phyloP scores from a whole-genome alignment of 257 asterid species.

The Echites panduratus region DNA sequence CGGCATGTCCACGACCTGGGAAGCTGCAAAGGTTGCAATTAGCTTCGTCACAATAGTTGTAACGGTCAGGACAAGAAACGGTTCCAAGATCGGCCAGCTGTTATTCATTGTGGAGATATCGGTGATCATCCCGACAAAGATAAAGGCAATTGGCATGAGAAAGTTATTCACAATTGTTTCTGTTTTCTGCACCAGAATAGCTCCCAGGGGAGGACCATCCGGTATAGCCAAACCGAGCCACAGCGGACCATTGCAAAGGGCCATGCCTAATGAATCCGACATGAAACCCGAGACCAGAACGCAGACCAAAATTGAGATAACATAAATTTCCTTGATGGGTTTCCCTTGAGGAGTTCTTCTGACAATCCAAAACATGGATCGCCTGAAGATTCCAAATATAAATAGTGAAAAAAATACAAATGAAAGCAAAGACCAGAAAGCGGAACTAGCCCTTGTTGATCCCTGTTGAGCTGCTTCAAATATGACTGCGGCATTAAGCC shows the following conservation, averaged over 20 bases:
- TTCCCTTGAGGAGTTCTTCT: conserved; percentile 58
- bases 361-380: conserved; percentile 53
- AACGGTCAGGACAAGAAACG: conserved; percentile 40
- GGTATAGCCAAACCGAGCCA: conserved; percentile 91
- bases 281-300: conserved; percentile 53
- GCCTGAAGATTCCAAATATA: conserved; percentile 37
- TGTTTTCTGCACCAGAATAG: conserved; percentile 63
- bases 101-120: conserved; percentile 34
- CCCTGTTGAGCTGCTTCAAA: conserved; percentile 67
- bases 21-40: conserved; percentile 27
- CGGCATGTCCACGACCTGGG: conserved; percentile 39
- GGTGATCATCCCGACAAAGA: conserved; percentile 46
- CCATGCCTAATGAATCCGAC: conserved; percentile 57
- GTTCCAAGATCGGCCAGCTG: conserved; percentile 45
- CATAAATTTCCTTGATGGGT: conserved; percentile 56
- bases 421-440: conserved; percentile 40
- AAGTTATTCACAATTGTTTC: conserved; percentile 54
- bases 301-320: conserved; percentile 45
- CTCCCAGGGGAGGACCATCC: conserved; percentile 86
- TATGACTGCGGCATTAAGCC: conserved; percentile 31
- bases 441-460: conserved; percentile 27
- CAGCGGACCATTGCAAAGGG: conserved; percentile 64
- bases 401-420: conserved; percentile 12
- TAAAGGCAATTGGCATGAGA: conserved; percentile 59
- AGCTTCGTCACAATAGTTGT: conserved; percentile 31